Evolutionary conservation across 257 asterid species (phyloP).

Genomic region (Fraxinus anomala): DNA sequence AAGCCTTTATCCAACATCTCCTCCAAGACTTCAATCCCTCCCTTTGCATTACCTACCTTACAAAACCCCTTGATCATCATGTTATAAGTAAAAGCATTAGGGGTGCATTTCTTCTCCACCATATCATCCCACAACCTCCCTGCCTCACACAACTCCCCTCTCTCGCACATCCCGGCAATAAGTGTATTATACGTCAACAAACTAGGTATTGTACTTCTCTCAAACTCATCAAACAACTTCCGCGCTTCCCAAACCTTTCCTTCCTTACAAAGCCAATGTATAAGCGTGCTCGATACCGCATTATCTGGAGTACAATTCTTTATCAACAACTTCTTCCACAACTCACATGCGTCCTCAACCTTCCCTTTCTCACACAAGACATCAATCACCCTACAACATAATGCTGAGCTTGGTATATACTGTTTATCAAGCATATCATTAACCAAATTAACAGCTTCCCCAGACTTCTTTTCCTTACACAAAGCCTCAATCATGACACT

Average conservation of each 20-base stretch:
- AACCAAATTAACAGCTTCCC: slow-evolving; percentile 74
- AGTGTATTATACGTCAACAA: slow-evolving; percentile 74
- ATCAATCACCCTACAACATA: slow-evolving; percentile 81
- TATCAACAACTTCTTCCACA: slow-evolving; percentile 70
- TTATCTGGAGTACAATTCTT: slow-evolving; percentile 85
- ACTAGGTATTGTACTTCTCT: slow-evolving; percentile 71
- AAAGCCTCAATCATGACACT: slow-evolving; percentile 81
- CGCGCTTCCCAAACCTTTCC: slow-evolving; percentile 75
- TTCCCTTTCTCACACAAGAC: slow-evolving; percentile 70
- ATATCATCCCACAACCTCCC: slow-evolving; percentile 94
- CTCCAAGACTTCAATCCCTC: slow-evolving; percentile 63
- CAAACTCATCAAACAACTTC: slow-evolving; percentile 80
- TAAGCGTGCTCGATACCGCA: slow-evolving; percentile 66
- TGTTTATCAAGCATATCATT: slow-evolving; percentile 79
- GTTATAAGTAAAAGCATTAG: slow-evolving; percentile 79
- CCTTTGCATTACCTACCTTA: slow-evolving; percentile 63
- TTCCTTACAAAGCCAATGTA: slow-evolving; percentile 83
- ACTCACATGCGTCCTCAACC: slow-evolving; percentile 66
- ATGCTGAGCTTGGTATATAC: slow-evolving; percentile 61
- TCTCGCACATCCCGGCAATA: slow-evolving; percentile 85
- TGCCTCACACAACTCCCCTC: slow-evolving; percentile 80
- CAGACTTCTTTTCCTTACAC: slow-evolving; percentile 71
- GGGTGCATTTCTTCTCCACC: slow-evolving; percentile 72
- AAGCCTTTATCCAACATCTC: slow-evolving; percentile 76
- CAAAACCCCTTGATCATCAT: slow-evolving; percentile 77